phyloP scores from a whole-genome alignment of 1,284 basidiomycete genomes.

The Leccinum subspadiceum region DNA sequence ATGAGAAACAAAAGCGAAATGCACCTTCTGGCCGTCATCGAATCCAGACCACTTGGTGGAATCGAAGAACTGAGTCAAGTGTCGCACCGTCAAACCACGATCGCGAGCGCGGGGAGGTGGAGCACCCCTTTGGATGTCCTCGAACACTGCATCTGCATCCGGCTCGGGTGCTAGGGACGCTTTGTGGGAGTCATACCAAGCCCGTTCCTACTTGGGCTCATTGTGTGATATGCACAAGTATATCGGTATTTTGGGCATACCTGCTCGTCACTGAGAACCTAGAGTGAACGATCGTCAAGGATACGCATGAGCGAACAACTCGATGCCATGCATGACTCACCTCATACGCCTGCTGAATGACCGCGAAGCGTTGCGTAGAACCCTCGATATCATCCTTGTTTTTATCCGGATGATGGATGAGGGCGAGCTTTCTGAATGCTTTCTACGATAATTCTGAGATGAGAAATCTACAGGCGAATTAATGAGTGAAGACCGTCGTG shows the following conservation, averaged over 20 bases:
- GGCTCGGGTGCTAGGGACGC: conserved; percentile 82
- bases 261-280: conserved; percentile 91
- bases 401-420: conserved; percentile 89
- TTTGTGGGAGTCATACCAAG: conserved; percentile 97
- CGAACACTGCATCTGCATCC: conserved; percentile 79
- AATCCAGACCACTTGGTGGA: conserved; percentile 70
- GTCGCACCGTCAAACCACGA: conserved; percentile 77
- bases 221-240: conserved; percentile 6
- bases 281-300: background rate
- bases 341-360: conserved; percentile 94
- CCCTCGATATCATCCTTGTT: conserved; percentile 81
- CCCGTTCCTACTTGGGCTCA: conserved; percentile 76
- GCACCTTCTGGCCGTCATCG: conserved; percentile 70
- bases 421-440: conserved; percentile 80
- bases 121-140: conserved; percentile 77
- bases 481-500: conserved; percentile 21
- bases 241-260: conserved; percentile 43
- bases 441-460: conserved; percentile 43
- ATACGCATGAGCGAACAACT: background rate
- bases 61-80: conserved; percentile 87
- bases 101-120: conserved; percentile 69
- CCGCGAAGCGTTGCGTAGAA: conserved; percentile 86
- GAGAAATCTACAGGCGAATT: conserved; percentile 3
- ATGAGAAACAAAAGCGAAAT: conserved; percentile 23
- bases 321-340: conserved; percentile 34